Conservation (phyloP, 129 eudicot genomes). For the Ambrosia artemisiifolia region DNA sequence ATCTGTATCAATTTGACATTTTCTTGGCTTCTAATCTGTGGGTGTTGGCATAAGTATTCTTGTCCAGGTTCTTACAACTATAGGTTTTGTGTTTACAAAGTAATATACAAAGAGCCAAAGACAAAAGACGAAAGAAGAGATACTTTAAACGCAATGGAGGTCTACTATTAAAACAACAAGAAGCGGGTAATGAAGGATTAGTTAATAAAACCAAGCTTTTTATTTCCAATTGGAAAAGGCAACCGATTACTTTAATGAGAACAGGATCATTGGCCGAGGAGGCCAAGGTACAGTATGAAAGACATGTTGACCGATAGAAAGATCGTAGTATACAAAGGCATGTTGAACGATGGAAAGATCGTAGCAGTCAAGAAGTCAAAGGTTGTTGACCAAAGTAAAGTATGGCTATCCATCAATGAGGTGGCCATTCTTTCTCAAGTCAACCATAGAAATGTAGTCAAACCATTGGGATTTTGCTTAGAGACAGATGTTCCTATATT, state of each 20-base stretch:
- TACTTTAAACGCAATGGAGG: conserved; percentile 45
- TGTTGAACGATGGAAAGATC: conserved; percentile 34
- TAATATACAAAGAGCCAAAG: conserved; percentile 13
- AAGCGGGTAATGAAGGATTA: conserved; percentile 19
- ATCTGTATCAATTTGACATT: neutral
- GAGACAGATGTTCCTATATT: conserved; percentile 40
- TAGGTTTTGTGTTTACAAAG: conserved; percentile 16
- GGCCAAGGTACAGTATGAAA: conserved; percentile 36
- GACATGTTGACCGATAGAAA: too few relatives aligned
- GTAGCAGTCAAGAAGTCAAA: conserved; percentile 40
- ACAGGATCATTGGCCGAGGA: conserved; percentile 35
- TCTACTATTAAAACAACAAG: conserved; percentile 30
- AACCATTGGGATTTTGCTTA: conserved; percentile 35
- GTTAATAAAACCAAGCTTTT: conserved; percentile 29
- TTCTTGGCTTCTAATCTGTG: conserved; percentile 3
- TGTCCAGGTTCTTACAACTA: conserved; percentile 10
- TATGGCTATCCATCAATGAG: conserved; percentile 37
- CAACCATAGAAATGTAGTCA: conserved; percentile 38
- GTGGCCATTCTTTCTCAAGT: conserved; percentile 41
- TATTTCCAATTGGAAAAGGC: conserved; percentile 33
- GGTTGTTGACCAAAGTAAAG: conserved; percentile 27
- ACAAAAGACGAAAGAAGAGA: conserved; percentile 20
- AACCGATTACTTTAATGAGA: conserved; percentile 31
- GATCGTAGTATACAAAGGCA: conserved; percentile 19
- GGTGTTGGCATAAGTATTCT: conserved; percentile 33